Evolutionary conservation across 2,329 filamentous ascomycete genomes (phyloP), one percentile per base, ranked within the genome.

Genomic region (Penicillium sp.): DNA sequence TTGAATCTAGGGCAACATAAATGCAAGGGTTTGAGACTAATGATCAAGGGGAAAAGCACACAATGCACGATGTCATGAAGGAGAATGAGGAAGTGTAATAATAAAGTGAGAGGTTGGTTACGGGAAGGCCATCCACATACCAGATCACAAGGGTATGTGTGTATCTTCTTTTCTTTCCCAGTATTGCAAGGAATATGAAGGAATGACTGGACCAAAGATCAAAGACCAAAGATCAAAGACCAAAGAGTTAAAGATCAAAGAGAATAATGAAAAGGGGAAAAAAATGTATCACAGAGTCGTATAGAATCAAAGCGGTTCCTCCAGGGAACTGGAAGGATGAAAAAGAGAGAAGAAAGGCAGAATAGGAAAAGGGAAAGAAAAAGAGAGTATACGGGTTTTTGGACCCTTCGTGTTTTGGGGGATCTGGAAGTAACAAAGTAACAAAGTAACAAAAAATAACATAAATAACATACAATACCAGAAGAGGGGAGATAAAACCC

Each of bases 251-350:
- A 43, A 32, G n/a, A 34, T 37, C 34, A 34, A 33, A 33, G n/a
- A 38, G 38, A 44, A 21, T 45, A 48, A 49, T 19, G 15, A 39
- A 50, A 34, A 45, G 13, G 22, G 22, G 4, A n/a, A 6, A 13
- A 15, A 28, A 28, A 32, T 3, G 29, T 32, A 32, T 32, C 29
- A 32, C 4, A 47, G 15, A 32, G 13, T 21, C 21, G 21, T 21
- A 22, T 45, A 17, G 57, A 56, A 57, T 55, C 52, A 53, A 53
- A 62, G 64, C 64, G 61, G 67, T 69, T 70, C 67, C 69, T 59
- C 68, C 68, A 59, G 67, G 67, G 67, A 68, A 68, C 48, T 38
- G 41, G 44, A 52, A 45, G 48, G 52, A 53, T 47, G 47, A 48
- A 48, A 37, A 44, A 52, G 44, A 46, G 43, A 43, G 45, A 45